Evolutionary conservation across 2,329 filamentous ascomycete species (phyloP), one percentile per base, ranked within the genome.

Genomic region (Teratosphaeriaceae sp.): DNA sequence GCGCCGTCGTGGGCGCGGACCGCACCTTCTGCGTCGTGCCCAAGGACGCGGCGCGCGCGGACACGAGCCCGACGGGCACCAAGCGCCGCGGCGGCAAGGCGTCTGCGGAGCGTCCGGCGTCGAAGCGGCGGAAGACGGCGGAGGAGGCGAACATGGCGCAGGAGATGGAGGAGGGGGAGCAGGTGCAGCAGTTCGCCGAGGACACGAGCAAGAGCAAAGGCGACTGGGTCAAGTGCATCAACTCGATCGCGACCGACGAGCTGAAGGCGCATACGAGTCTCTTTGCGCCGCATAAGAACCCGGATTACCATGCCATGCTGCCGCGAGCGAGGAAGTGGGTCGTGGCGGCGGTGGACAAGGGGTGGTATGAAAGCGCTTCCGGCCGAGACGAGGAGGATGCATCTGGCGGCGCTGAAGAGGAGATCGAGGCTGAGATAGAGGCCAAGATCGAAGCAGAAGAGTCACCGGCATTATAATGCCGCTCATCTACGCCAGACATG

Each of bases 11-110:
- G 15, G 82, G 82, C 1, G 78, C 75, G 39, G 74, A 89, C 49
- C 75, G 92, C 54, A 97, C 90, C 0, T 98, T 97, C 62, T 95
- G 89, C 67, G 86, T 88, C 45, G 63, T 94, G 42, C 88, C 88
- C 2, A 73, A 74, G 51, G 75, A 72, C 43, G 38, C 27, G 6
- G 22, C 23, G 19, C 12, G 9, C 6, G 23, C 26, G 6, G 7
- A 11, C 11, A 7, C 48, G 18, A 53, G 51, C 40, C 51, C 56
- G 2, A 48, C 50, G 7, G 55, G 53, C 12, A 46, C 51, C 9
- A 59, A 59, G 38, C 44, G 55, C n/a, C 40, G 44, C 16, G 45
- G 42, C 1, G 45, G 54, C n/a, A n/a, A n/a, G n/a, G n/a, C n/a
- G 12, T 26, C 38, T 24, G 36, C 37, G 9, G 31, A 46, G 43